Evolutionary conservation across 2,329 filamentous ascomycete genomes (phyloP).

Genomic region (Escovopsis sp.): DNA sequence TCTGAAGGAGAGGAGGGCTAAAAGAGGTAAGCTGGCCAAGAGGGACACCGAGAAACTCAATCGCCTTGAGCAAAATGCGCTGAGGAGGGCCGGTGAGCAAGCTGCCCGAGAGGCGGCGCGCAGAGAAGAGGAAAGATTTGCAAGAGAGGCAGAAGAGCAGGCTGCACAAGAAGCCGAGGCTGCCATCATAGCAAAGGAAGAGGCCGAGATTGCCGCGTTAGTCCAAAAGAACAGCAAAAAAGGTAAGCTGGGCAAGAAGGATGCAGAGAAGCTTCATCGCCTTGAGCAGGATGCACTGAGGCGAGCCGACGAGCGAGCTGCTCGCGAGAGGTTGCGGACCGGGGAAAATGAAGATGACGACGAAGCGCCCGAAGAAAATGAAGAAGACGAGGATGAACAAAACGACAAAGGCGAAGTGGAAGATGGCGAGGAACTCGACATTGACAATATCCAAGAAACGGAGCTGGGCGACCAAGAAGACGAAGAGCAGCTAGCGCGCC

Average conservation of each 20-base stretch:
- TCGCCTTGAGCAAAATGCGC: conserved; percentile 10
- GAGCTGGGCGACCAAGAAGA: conserved; percentile 12
- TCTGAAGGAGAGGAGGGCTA: conserved; percentile 21
- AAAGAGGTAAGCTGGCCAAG: conserved; percentile 14
- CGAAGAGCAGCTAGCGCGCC: conserved; percentile 8
- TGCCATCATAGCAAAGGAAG: conserved; percentile 11
- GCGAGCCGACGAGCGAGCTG: conserved; percentile 14
- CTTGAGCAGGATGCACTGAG: conserved; percentile 11
- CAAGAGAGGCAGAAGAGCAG: conserved; percentile 5
- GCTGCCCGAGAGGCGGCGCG: conserved; percentile 6
- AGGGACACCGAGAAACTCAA: conserved; percentile 17
- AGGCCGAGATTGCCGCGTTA: conserved; percentile 14
- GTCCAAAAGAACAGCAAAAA: conserved; percentile 22
- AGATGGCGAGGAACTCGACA: conserved; percentile 13
- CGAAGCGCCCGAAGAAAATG: conserved; percentile 13
- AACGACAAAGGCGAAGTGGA: conserved; percentile 23
- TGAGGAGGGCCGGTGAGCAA: conserved; percentile 10
- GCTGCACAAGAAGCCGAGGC: conserved; percentile 11
- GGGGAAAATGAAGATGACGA: conserved; percentile 20
- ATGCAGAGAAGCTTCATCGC: conserved; percentile 15
- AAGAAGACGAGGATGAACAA: conserved; percentile 16
- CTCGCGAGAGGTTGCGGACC: conserved; percentile 17
- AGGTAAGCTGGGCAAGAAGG: conserved; percentile 14
- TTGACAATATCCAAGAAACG: no score
- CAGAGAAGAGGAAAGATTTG: conserved; percentile 7